Evolutionary conservation across 495 filamentous ascomycete genomes (phyloP).

Genomic region (Lichenothelia convexa): DNA sequence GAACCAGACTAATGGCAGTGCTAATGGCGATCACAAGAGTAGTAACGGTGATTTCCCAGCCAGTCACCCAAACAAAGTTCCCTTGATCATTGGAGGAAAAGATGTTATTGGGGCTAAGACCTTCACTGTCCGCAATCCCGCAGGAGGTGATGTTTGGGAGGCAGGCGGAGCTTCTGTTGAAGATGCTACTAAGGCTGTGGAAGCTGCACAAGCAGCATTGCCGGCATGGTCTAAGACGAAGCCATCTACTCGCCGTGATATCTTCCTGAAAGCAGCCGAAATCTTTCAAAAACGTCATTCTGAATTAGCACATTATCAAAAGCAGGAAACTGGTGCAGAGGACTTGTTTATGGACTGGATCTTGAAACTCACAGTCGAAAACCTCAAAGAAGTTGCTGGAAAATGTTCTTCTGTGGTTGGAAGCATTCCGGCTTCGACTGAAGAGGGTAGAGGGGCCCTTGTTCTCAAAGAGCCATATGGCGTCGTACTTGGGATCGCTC

Average conservation of each 20-base stretch:
- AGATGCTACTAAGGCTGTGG: constrained; percentile 43
- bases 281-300: constrained; percentile 43
- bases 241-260: constrained; percentile 43
- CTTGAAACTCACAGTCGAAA: constrained; percentile 34
- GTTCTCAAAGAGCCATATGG: constrained; percentile 69
- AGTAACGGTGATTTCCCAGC: constrained; percentile 2
- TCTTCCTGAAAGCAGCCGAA: constrained; percentile 53
- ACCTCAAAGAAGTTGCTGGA: constrained; percentile 54
- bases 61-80: too few species aligned
- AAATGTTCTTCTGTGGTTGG: constrained; percentile 43
- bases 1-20: constrained; percentile 3
- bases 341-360: constrained; percentile 32
- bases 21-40: constrained; percentile 3
- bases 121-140: constrained; percentile 50
- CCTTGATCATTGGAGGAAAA: constrained; percentile 58
- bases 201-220: constrained; percentile 50
- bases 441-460: constrained; percentile 43
- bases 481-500: constrained; percentile 63
- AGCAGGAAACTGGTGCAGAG: constrained; percentile 48
- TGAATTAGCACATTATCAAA: constrained; percentile 44
- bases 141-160: constrained; percentile 39
- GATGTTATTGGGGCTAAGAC: constrained; percentile 38
- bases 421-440: constrained; percentile 33
- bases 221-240: constrained; percentile 48
- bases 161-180: constrained; percentile 41